A percentile compares a stretch with the other conserved stretches of the same genome.
phyloP scores from a whole-genome alignment of 768 basidiomycete species.

The Boletales sp. region DNA sequence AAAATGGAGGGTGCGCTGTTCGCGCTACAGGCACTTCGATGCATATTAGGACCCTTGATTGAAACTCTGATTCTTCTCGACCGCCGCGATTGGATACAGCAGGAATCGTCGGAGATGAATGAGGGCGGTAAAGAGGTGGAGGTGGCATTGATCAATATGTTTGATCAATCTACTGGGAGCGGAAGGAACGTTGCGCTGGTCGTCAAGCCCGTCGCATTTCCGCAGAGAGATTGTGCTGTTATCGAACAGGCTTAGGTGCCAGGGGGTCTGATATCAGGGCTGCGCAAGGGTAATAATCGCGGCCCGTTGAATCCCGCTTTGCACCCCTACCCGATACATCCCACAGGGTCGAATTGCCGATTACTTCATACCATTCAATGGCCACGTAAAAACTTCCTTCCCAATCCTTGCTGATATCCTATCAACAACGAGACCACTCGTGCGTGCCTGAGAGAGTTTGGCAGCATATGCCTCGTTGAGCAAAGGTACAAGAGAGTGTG shows the following conservation, averaged over 20 bases:
- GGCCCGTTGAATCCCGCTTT: background rate
- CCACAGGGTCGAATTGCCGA: constrained; percentile 9
- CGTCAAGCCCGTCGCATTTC: constrained; percentile 33
- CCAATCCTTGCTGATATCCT: constrained; percentile 67
- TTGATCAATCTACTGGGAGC: constrained; percentile 70
- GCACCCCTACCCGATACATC: background rate
- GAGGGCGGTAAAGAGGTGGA: constrained; percentile 24
- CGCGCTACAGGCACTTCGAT: constrained; percentile 62
- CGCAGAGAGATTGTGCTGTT: constrained; percentile 1
- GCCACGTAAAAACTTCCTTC: constrained; percentile 56
- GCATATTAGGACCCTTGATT: constrained; percentile 63
- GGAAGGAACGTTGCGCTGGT: constrained; percentile 68
- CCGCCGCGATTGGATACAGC: constrained; percentile 53
- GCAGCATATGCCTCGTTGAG: constrained; percentile 50
- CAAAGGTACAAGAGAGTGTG: constrained; percentile 40
- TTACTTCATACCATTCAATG: constrained; percentile 21
- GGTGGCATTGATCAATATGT: constrained; percentile 58
- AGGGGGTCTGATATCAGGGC: no score
- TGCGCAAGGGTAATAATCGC: background rate
- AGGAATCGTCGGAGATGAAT: constrained; percentile 31
- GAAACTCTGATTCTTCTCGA: constrained; percentile 66
- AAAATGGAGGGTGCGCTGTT: constrained; percentile 44
- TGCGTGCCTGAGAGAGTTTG: constrained; percentile 37
- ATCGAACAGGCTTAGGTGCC: background rate
- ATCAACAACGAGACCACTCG: constrained; percentile 50